Evolutionary conservation across 306 rosid genomes (phyloP).

Genomic region (Lablab purpureus): DNA sequence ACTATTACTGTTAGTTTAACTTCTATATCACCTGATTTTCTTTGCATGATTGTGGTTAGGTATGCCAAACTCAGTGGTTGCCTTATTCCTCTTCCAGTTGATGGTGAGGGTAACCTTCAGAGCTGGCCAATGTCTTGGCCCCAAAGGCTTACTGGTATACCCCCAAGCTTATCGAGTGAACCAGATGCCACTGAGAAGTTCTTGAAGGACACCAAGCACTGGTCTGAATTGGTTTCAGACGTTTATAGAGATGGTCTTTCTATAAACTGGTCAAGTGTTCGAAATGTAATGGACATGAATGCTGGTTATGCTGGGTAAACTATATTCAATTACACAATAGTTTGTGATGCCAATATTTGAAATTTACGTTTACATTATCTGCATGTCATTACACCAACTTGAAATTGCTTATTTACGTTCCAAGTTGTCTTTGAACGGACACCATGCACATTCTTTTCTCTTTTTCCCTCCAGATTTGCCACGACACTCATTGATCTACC

Average conservation of each 20-base stretch:
- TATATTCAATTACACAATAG: not conserved
- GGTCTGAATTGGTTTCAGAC: slow-evolving; percentile 70
- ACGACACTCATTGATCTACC: slow-evolving; percentile 70
- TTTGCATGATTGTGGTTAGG: slow-evolving; percentile 54
- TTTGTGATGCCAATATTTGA: not conserved
- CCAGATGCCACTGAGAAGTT: slow-evolving; percentile 49
- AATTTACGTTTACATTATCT: not conserved
- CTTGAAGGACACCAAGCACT: slow-evolving; percentile 61
- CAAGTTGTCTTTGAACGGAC: slow-evolving; percentile 30
- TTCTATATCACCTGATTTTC: slow-evolving; percentile 39
- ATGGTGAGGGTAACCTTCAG: slow-evolving; percentile 51
- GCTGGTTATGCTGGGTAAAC: slow-evolving; percentile 91
- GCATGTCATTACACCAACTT: not conserved
- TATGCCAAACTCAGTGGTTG: slow-evolving; percentile 65
- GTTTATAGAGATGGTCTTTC: slow-evolving; percentile 57
- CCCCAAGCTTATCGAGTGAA: slow-evolving; percentile 61
- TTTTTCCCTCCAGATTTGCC: slow-evolving; percentile 66
- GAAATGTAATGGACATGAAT: slow-evolving; percentile 88
- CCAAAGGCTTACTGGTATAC: slow-evolving; percentile 67
- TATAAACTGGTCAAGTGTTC: slow-evolving; percentile 70
- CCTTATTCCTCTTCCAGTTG: slow-evolving; percentile 65
- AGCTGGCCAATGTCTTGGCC: slow-evolving; percentile 88
- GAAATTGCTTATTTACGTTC: not conserved
- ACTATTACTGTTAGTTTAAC: not conserved
- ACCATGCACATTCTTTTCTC: not conserved